These are phyloP conservation scores for Pythium utonaiense DNA, from an alignment of 352 stramenopile genomes.

Conservation along the genomic window DNA sequence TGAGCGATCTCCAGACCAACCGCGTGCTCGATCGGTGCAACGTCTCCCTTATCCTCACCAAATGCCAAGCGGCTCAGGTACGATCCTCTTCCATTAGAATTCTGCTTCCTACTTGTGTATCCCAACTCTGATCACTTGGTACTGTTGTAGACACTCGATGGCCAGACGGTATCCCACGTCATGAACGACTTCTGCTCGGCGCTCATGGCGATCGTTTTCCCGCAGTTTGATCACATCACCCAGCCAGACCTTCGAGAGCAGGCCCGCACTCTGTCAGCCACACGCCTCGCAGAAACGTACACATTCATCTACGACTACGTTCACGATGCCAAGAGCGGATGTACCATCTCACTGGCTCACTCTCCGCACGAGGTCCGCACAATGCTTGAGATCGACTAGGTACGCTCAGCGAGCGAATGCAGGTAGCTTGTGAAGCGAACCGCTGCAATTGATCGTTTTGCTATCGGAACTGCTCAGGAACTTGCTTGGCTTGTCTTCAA, in stretches of 20 bases:
- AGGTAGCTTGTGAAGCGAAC: too few relatives aligned
- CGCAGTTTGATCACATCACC: conserved; percentile 46
- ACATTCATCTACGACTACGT: conserved; percentile 60
- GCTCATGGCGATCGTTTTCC: conserved; percentile 48
- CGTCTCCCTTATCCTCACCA: conserved; percentile 34
- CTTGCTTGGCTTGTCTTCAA: too few relatives aligned
- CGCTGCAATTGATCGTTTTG: too few relatives aligned
- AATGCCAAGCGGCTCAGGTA: conserved; percentile 40
- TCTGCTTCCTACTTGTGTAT: too few relatives aligned
- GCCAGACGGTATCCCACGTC: conserved; percentile 41
- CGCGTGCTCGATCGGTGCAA: conserved; percentile 44
- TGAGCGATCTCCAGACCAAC: conserved; percentile 46
- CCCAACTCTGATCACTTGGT: too few relatives aligned
- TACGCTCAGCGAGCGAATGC: too few relatives aligned
- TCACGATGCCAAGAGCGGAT: conserved; percentile 38
- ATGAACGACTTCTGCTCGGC: conserved; percentile 53
- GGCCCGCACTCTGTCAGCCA: conserved; percentile 32
- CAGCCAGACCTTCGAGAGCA: conserved; percentile 47
- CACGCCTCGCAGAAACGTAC: conserved; percentile 43
- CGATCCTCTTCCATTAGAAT: neutral
- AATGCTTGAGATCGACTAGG: conserved; percentile 53
- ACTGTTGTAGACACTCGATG: conserved; percentile 30
- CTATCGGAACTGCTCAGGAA: too few relatives aligned
- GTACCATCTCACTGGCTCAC: conserved; percentile 42
- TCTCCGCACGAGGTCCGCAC: conserved; percentile 59